Percentiles rank a stretch among this genome's conserved stretches.
These are phyloP conservation scores for Akebia trifoliata DNA, from an alignment of 164 flowering plant species.

Conservation along the genomic window DNA sequence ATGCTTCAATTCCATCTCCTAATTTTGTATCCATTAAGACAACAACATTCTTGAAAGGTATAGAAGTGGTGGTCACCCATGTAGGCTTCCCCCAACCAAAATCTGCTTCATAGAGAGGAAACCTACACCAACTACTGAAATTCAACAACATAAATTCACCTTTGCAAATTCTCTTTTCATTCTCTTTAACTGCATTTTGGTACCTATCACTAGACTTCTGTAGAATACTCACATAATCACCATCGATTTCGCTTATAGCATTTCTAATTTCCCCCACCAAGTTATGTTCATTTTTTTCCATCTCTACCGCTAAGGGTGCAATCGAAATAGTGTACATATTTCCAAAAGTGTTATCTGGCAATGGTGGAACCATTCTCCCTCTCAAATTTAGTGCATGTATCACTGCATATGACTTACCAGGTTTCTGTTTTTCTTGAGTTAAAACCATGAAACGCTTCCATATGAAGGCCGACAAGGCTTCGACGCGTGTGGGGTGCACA, in stretches of 20 bases:
- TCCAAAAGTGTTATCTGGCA: slow-evolving; percentile 23
- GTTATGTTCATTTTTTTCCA: not conserved
- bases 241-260: slow-evolving; percentile 9
- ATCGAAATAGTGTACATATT: slow-evolving; percentile 15
- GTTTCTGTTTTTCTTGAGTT: not conserved
- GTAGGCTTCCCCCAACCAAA: slow-evolving; percentile 47
- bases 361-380: slow-evolving; percentile 19
- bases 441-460: slow-evolving; percentile 19
- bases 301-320: not conserved
- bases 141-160: slow-evolving; percentile 12
- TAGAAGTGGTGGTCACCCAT: slow-evolving; percentile 22
- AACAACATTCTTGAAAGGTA: slow-evolving; percentile 15
- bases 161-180: not conserved
- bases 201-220: slow-evolving; percentile 8
- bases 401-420: not conserved
- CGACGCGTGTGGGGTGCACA: slow-evolving; percentile 27
- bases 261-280: slow-evolving; percentile 19
- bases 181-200: not conserved
- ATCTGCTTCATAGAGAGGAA: slow-evolving; percentile 28
- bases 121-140: slow-evolving; percentile 29
- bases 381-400: slow-evolving; percentile 30
- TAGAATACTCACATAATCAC: slow-evolving; percentile 15
- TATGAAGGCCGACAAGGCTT: slow-evolving; percentile 26
- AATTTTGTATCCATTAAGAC: slow-evolving; percentile 16
- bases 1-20: slow-evolving; percentile 36